phyloP scores from a whole-genome alignment of 163 green algal genomes.

The Trebouxiophyceae sp. region DNA sequence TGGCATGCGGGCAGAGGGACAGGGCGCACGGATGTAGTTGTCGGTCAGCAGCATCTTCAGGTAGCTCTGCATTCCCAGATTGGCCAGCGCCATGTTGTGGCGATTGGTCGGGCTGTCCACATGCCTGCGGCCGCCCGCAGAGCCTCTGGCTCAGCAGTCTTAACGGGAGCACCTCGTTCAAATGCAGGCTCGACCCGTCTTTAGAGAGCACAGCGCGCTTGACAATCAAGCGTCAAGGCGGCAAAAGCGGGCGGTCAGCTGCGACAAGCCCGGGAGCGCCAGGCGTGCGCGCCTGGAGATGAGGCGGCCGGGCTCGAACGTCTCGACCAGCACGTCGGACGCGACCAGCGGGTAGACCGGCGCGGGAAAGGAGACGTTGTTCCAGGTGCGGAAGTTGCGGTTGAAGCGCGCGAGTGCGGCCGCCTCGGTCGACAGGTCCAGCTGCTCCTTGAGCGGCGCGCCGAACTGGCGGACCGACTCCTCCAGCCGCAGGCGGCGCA shows the following conservation, averaged over 20 bases:
- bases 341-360: slow-evolving; percentile 69
- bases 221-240: no score
- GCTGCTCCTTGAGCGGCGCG: slow-evolving; percentile 43
- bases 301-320: slow-evolving; percentile 51
- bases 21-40: slow-evolving; percentile 95
- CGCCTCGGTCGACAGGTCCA: slow-evolving; percentile 87
- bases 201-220: no score
- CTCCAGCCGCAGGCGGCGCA: slow-evolving; percentile 75
- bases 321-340: slow-evolving; percentile 75
- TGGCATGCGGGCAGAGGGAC: slow-evolving; percentile 48
- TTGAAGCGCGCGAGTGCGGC: slow-evolving; percentile 76
- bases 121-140: no score
- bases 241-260: no score
- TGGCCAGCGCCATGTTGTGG: slow-evolving; percentile 14
- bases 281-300: slow-evolving; percentile 19
- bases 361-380: slow-evolving; percentile 63
- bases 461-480: slow-evolving; percentile 92
- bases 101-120: not conserved
- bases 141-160: no score
- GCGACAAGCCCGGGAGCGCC: no score
- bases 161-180: no score
- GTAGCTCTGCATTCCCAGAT: slow-evolving; percentile 42
- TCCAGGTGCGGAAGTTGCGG: slow-evolving; percentile 73
- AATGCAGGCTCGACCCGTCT: no score
- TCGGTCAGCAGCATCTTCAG: slow-evolving; percentile 75